A percentile compares a stretch with the other conserved stretches of the same genome.
phyloP scores from a whole-genome alignment of 225 moss, liverwort and hornwort species.

The Physcomitrium patens region DNA sequence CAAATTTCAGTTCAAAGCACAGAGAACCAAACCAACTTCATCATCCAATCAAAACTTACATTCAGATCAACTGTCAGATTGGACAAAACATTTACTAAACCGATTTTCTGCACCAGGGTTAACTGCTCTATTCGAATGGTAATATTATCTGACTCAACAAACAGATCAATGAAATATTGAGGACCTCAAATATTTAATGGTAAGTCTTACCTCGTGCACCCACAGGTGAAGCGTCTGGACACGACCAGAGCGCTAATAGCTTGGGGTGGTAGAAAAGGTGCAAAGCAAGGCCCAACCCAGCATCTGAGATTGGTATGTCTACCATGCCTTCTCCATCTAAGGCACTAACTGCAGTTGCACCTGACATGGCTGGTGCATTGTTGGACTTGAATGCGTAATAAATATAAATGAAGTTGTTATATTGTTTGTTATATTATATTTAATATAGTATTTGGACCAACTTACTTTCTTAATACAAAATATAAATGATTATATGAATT shows the following conservation, averaged over 20 bases:
- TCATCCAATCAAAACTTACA: neutral
- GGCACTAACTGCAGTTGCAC: constrained; percentile 93
- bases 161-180: constrained; percentile 6
- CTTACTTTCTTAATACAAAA: too few species aligned
- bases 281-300: constrained; percentile 82
- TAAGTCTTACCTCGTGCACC: constrained; percentile 80
- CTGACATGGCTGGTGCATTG: constrained; percentile 94
- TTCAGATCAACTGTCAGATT: neutral
- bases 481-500: too few species aligned
- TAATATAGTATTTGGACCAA: too few species aligned
- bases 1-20: constrained; percentile 16
- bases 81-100: neutral
- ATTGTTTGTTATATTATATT: too few species aligned
- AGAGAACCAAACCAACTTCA: constrained; percentile 28
- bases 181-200: constrained; percentile 3
- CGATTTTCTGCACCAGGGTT: neutral
- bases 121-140: neutral
- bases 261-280: constrained; percentile 98
- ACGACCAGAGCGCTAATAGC: constrained; percentile 85
- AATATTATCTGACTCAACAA: too few species aligned
- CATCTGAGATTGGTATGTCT: constrained; percentile 94
- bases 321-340: constrained; percentile 98
- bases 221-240: constrained; percentile 95
- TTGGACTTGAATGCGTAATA: constrained; percentile 78
- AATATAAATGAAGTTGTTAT: too few species aligned